Conservation (phyloP, 148 eudicot species). For the Diospyros kaki region DNA sequence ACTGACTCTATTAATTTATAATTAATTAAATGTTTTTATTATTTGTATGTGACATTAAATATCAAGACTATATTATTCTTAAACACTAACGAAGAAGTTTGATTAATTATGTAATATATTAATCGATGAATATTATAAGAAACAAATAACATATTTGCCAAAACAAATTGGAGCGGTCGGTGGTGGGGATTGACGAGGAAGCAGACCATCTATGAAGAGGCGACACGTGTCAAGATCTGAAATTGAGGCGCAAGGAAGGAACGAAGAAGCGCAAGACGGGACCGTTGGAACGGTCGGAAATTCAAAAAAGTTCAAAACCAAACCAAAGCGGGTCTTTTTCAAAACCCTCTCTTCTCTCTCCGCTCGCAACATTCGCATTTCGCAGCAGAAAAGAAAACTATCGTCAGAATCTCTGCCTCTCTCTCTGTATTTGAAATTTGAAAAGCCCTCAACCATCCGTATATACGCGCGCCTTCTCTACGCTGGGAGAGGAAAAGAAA, state of each 20-base stretch:
- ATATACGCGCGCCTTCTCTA: constrained; percentile 14
- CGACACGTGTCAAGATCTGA: constrained; percentile 11
- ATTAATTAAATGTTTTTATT: too few species aligned
- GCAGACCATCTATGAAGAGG: neutral
- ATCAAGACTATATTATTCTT: too few species aligned
- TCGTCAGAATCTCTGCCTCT: constrained; percentile 1
- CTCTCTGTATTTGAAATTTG: constrained; percentile 26
- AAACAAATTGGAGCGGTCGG: too few species aligned
- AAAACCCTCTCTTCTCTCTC: too few species aligned
- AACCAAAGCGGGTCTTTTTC: constrained; percentile 1
- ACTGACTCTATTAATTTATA: too few species aligned
- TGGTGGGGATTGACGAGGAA: too few species aligned
- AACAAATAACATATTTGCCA: too few species aligned
- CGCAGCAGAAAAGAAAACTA: neutral
- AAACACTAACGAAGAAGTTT: too few species aligned
- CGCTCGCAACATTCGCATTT: too few species aligned
- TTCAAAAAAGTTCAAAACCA: constrained; percentile 16
- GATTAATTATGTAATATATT: too few species aligned
- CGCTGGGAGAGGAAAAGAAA: neutral
- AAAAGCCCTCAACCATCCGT: constrained; percentile 14
- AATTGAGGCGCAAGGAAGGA: neutral
- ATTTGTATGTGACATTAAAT: too few species aligned
- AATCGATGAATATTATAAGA: too few species aligned
- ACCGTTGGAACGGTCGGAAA: constrained; percentile 23
- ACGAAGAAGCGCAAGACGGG: neutral